phyloP scores from a whole-genome alignment of 192 early-diverging fungal species.

The Umbelopsis sp. region DNA sequence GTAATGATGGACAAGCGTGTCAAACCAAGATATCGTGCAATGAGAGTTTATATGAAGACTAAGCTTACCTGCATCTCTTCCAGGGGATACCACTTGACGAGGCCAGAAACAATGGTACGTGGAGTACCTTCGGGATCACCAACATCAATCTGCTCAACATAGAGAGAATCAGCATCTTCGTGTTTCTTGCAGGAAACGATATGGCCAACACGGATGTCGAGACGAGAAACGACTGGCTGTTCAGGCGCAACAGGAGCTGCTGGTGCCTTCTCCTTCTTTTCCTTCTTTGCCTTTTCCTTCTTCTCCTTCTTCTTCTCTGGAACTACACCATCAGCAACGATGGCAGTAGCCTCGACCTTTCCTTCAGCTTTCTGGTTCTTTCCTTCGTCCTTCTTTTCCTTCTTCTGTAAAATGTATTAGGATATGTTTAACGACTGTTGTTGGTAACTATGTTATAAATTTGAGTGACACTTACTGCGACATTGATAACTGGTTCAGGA shows the following conservation, averaged over 20 bases:
- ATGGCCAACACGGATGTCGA: slow-evolving; percentile 93
- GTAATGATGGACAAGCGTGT: neutral
- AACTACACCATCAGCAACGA: slow-evolving; percentile 37
- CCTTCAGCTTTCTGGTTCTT: slow-evolving; percentile 39
- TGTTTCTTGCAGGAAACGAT: slow-evolving; percentile 85
- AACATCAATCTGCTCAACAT: slow-evolving; percentile 93
- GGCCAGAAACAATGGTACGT: slow-evolving; percentile 88
- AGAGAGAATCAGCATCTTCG: slow-evolving; percentile 94
- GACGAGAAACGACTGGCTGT: slow-evolving; percentile 66
- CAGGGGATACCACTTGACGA: slow-evolving; percentile 89
- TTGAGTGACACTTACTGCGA: slow-evolving; percentile 9
- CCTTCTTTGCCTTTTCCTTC: slow-evolving; percentile 61
- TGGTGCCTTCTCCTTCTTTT: slow-evolving; percentile 60
- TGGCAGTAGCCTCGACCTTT: slow-evolving; percentile 27
- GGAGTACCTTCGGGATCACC: slow-evolving; percentile 86
- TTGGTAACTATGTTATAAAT: neutral
- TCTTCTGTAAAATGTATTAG: slow-evolving; percentile 1
- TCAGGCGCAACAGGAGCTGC: slow-evolving; percentile 52
- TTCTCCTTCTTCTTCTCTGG: slow-evolving; percentile 51
- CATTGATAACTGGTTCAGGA: slow-evolving; percentile 31
- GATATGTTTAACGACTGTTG: neutral
- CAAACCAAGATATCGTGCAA: slow-evolving; percentile 33
- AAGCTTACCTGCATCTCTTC: slow-evolving; percentile 83
- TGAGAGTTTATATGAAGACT: slow-evolving; percentile 1
- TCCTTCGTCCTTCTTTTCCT: slow-evolving; percentile 41